A percentile compares a stretch with the other conserved stretches of the same genome.
Evolutionary conservation across 1,284 basidiomycete genomes (phyloP).

Genomic region (Sphaerobolus stellatus): DNA sequence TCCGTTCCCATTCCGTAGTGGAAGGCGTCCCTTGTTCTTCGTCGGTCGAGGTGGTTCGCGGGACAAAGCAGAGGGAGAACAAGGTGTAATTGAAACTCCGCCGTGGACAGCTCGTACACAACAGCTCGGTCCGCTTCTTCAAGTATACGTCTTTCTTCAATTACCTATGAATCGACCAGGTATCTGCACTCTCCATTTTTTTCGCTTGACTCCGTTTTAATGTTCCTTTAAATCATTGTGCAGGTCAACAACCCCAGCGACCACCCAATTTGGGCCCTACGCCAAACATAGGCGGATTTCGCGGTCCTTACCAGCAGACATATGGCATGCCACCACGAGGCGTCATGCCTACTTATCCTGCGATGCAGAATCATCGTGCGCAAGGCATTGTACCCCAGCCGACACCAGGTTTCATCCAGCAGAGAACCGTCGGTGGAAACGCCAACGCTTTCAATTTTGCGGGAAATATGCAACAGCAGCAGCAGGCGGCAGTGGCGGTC

Average conservation of each 20-base stretch:
- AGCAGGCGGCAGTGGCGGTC: constrained; percentile 14
- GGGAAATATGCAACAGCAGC: constrained; percentile 51
- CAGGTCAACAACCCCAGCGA: constrained; percentile 77
- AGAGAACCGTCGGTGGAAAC: constrained; percentile 45
- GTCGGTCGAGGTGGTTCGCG: no score
- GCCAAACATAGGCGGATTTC: constrained; percentile 58
- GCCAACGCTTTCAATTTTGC: constrained; percentile 51
- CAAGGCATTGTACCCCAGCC: constrained; percentile 60
- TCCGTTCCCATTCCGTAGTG: no score
- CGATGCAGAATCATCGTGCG: constrained; percentile 46
- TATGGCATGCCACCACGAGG: constrained; percentile 65
- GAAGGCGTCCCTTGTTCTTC: no score
- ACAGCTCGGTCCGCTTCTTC: no score
- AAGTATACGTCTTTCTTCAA: not conserved
- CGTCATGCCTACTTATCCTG: constrained; percentile 53
- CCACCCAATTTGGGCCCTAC: constrained; percentile 70
- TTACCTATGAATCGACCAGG: constrained; percentile 23
- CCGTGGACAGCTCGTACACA: constrained; percentile 2
- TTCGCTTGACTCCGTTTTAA: not conserved
- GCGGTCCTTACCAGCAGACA: constrained; percentile 55
- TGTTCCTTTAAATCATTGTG: not conserved
- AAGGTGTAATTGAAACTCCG: constrained; percentile 3
- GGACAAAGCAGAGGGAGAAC: no score
- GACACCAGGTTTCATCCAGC: constrained; percentile 61
- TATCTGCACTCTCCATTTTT: constrained; percentile 3